Conservation (phyloP, 2,329 filamentous ascomycete species). For the Lachnellula suecica region DNA sequence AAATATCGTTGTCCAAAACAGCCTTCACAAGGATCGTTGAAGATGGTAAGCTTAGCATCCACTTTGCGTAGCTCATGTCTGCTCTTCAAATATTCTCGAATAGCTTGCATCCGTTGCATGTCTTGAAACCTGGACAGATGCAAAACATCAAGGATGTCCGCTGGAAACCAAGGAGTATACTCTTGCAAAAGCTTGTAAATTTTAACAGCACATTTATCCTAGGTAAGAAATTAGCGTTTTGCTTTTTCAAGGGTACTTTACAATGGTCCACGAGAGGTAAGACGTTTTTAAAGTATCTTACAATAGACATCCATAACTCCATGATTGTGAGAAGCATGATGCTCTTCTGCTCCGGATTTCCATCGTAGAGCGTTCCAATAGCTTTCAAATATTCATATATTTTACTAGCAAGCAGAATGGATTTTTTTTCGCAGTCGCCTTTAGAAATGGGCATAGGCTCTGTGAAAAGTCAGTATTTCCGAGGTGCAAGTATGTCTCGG, state of each 20-base stretch:
- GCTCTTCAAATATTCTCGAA: slow-evolving; percentile 49
- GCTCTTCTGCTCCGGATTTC: slow-evolving; percentile 49
- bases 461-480: no score
- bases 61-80: slow-evolving; percentile 32
- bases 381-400: slow-evolving; percentile 38
- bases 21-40: slow-evolving; percentile 40
- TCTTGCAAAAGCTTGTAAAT: slow-evolving; percentile 46
- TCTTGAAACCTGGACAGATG: slow-evolving; percentile 46
- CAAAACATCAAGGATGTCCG: slow-evolving; percentile 52
- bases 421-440: slow-evolving; percentile 20
- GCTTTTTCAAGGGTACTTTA: no score
- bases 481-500: no score
- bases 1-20: slow-evolving; percentile 32
- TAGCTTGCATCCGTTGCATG: slow-evolving; percentile 47
- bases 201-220: slow-evolving; percentile 44
- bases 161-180: slow-evolving; percentile 51
- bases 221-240: neutral
- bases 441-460: neutral
- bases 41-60: slow-evolving; percentile 42
- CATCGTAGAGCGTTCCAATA: slow-evolving; percentile 38
- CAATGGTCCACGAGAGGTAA: no score
- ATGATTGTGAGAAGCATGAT: slow-evolving; percentile 52
- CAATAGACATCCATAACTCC: slow-evolving; percentile 57
- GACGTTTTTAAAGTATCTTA: no score
- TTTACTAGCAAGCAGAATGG: slow-evolving; percentile 30